A percentile compares a stretch with the other conserved stretches of the same genome.
phyloP scores from a whole-genome alignment of 805 yeast species.

The Sugiyamaella qingdaonensis region DNA sequence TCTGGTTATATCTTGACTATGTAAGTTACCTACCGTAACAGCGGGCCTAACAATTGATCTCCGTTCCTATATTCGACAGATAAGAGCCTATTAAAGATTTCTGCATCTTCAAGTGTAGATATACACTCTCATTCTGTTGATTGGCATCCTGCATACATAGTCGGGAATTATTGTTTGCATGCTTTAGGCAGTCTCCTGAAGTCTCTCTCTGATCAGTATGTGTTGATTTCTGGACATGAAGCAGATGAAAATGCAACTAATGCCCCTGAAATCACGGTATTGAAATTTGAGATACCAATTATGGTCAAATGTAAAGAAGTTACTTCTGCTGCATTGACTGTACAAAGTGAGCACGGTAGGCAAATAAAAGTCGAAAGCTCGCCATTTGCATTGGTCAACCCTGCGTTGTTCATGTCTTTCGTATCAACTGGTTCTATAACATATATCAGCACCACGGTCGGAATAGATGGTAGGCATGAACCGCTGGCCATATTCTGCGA shows the following conservation, averaged over 20 bases:
- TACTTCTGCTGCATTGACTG: background rate
- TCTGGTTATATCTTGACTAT: constrained; percentile 2
- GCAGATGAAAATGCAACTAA: background rate
- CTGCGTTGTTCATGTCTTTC: constrained; percentile 32
- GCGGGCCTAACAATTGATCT: constrained; percentile 5
- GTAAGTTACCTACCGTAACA: background rate
- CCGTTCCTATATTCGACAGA: background rate
- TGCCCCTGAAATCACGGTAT: background rate
- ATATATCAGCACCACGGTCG: constrained; percentile 13
- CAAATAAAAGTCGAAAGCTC: constrained; percentile 24
- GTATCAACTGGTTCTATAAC: constrained; percentile 27
- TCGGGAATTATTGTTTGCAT: background rate
- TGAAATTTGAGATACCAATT: background rate
- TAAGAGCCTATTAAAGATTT: background rate
- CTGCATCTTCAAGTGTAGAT: background rate
- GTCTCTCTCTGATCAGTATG: constrained; percentile 3
- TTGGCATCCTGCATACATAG: constrained; percentile 12
- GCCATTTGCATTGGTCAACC: constrained; percentile 34
- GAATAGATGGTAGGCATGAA: constrained; percentile 6
- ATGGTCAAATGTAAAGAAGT: background rate
- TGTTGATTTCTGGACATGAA: background rate
- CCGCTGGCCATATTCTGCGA: constrained; percentile 26
- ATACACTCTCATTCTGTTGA: constrained; percentile 6
- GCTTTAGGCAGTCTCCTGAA: constrained; percentile 3
- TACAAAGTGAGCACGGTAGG: background rate